phyloP scores from a whole-genome alignment of 108 stramenopile genomes.

The Cylindrotheca closterium region DNA sequence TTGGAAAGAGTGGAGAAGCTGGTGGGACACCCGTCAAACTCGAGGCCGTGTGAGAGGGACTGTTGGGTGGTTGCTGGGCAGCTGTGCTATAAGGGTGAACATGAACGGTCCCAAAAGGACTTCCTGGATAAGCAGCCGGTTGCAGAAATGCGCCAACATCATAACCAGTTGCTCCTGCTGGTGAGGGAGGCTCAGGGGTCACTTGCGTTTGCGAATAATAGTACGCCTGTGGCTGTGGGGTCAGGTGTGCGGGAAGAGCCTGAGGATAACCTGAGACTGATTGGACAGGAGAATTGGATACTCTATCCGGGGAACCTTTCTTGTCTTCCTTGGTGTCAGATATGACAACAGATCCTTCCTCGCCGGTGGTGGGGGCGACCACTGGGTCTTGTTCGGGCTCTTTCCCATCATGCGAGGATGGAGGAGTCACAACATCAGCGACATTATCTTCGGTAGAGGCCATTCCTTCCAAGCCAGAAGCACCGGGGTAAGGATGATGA shows the following conservation, averaged over 20 bases:
- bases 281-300: conserved; percentile 10
- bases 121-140: conserved; percentile 18
- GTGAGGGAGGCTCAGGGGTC: conserved; percentile 43
- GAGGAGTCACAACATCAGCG: conserved; percentile 1
- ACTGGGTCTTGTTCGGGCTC: neutral
- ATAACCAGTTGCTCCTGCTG: conserved; percentile 18
- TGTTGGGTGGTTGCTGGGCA: conserved; percentile 23
- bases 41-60: conserved; percentile 30
- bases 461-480: neutral
- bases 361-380: neutral
- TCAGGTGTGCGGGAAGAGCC: conserved; percentile 22
- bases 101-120: conserved; percentile 11
- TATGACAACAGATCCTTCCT: no score
- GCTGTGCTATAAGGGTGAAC: conserved; percentile 13
- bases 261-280: conserved; percentile 20
- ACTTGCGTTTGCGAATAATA: conserved; percentile 34
- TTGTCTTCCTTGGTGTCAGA: conserved; percentile 1
- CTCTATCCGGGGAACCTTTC: conserved; percentile 7
- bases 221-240: conserved; percentile 32
- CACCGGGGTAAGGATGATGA: conserved; percentile 10
- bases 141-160: conserved; percentile 36
- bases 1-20: conserved; percentile 57
- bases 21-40: conserved; percentile 19
- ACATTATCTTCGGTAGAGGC: neutral
- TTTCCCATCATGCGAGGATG: neutral